Evolutionary conservation across 257 asterid genomes (phyloP), one percentile per base, ranked within the genome.

Genomic region (Verbena officinalis): DNA sequence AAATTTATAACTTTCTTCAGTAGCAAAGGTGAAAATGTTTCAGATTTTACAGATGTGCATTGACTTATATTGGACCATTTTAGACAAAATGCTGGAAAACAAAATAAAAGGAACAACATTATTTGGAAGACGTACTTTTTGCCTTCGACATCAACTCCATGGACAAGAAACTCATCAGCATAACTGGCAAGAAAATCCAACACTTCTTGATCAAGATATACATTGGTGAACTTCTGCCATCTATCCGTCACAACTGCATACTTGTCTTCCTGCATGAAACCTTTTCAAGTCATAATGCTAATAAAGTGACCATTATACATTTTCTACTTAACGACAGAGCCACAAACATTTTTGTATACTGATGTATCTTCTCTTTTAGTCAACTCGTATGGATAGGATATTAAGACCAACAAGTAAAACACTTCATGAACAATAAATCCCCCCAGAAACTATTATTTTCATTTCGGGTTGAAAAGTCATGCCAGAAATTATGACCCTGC

Each of bases 121-220:
- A 38, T 53, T 45, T 59, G 52, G 17, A 49, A 43, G 42, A 70
- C 76, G 6, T 78, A 93, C 98, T 84, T 87, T 80, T 94, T 94
- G 61, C 99, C 97, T 88, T 94, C 99, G 68, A 90, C 97, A 68
- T 94, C 97, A 66, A 94, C 99, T 78, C 99, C 97, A 73, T 93
- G 97, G 70, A 94, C 97, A 64, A 90, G 94, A 79, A 87, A 93
- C 72, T 93, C 98, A 57, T 93, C 96, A 46, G 98, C 95, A 66
- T 78, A 88, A 31, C 46, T 59, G 14, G 97, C 93, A 36, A 94
- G 87, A 73, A 81, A 78, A 68, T 75, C 80, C 70, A 90, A 78
- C 58, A 84, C 87, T 65, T 84, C 52, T 69, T 81, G 73, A 76
- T 86, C 83, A 70, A 94, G 93, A 78, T 72, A 82, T n/a, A 94